Percentiles rank a stretch among this genome's conserved stretches.
phyloP scores from a whole-genome alignment of 2,329 filamentous ascomycete species.

The Sarocladiaceae sp. region DNA sequence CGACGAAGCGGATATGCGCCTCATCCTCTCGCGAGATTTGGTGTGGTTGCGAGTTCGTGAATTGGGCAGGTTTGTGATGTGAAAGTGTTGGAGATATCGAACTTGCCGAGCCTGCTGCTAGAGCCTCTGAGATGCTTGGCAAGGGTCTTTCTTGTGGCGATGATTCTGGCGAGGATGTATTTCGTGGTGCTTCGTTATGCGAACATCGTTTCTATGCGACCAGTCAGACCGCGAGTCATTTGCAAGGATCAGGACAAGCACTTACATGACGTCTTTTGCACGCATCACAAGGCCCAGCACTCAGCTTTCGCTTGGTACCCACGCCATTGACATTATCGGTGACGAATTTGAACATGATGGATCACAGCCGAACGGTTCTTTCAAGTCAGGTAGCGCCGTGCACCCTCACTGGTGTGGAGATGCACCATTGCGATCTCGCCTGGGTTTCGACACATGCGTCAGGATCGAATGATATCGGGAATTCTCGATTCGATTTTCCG shows the following conservation, averaged over 20 bases:
- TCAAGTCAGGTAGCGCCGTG: slow-evolving; percentile 7
- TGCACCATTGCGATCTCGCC: slow-evolving; percentile 2
- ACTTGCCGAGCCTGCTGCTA: not conserved
- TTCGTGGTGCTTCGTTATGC: slow-evolving; percentile 9
- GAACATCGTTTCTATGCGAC: slow-evolving; percentile 9
- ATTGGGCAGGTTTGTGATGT: slow-evolving; percentile 6
- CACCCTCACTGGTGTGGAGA: slow-evolving; percentile 4
- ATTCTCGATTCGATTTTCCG: too few relatives aligned
- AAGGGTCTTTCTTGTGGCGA: slow-evolving; percentile 4
- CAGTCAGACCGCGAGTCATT: not conserved
- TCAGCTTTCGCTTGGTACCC: slow-evolving; percentile 15
- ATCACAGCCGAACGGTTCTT: not conserved
- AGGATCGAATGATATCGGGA: too few relatives aligned
- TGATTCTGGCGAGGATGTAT: slow-evolving; percentile 10
- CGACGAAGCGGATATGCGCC: slow-evolving; percentile 16
- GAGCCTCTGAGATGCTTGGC: slow-evolving; percentile 11
- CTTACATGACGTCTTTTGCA: slow-evolving; percentile 16
- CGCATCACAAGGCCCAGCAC: slow-evolving; percentile 12
- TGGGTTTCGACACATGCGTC: too few relatives aligned
- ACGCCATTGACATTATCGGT: slow-evolving; percentile 25
- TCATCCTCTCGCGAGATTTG: not conserved
- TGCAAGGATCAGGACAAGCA: not conserved
- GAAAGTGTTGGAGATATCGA: slow-evolving; percentile 7
- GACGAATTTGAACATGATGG: slow-evolving; percentile 20
- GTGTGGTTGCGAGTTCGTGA: not conserved